Conservation (phyloP, 1,284 basidiomycete genomes). For the Rhodotorula sp. region DNA sequence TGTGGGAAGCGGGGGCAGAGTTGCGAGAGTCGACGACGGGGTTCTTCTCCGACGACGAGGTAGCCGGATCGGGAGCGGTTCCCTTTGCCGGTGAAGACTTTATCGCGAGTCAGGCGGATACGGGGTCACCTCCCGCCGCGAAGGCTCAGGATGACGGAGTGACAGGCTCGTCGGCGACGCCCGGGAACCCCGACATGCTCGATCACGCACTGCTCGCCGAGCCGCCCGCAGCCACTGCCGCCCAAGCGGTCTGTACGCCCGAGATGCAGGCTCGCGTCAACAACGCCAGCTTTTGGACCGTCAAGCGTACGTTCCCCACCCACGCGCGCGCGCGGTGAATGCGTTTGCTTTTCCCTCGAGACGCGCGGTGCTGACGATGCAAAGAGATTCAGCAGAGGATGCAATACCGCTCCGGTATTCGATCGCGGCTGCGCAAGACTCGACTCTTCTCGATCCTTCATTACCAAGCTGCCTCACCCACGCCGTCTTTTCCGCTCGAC, state of each 20-base stretch:
- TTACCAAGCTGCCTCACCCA: constrained; percentile 17
- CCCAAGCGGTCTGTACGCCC: constrained; percentile 1
- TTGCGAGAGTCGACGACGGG: background rate
- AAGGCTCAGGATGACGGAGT: background rate
- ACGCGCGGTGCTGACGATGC: background rate
- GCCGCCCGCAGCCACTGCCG: background rate
- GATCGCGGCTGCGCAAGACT: background rate
- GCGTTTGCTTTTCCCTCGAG: background rate
- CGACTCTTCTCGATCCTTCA: background rate
- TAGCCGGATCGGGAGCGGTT: background rate
- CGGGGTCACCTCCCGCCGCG: background rate
- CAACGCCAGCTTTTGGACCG: constrained; percentile 7
- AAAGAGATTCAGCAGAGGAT: background rate
- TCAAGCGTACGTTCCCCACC: constrained; percentile 1
- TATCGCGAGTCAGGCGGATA: background rate
- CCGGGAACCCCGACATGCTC: too few species aligned
- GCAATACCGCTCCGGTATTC: background rate
- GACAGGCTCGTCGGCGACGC: too few species aligned
- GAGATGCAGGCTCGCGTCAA: background rate
- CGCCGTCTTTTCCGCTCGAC: constrained; percentile 29
- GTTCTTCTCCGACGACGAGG: background rate
- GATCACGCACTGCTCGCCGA: background rate
- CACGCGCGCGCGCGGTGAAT: too few species aligned
- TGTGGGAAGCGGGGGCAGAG: background rate
- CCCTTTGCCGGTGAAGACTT: background rate